Evolutionary conservation across 192 early-diverging fungal genomes (phyloP).

Genomic region (Pilaira anomala): DNA sequence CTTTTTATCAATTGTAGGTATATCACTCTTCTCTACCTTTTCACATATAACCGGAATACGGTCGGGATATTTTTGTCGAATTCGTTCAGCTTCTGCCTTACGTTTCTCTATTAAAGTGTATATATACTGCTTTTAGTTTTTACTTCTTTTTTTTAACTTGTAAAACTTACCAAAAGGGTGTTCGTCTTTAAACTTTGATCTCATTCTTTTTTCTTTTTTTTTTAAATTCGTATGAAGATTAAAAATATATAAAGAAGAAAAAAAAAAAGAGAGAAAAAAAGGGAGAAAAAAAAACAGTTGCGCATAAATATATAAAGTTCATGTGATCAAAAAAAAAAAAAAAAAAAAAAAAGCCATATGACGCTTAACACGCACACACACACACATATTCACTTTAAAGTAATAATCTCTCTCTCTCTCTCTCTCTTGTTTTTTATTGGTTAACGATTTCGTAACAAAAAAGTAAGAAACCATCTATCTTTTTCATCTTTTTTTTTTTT

Average conservation of each 20-base stretch:
- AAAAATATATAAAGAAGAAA: constrained; percentile 2
- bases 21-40: constrained; percentile 97
- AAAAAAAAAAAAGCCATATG: too few relatives aligned
- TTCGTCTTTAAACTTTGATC: constrained; percentile 96
- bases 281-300: too few relatives aligned
- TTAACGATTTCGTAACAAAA: neutral
- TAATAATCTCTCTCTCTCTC: too few relatives aligned
- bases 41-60: constrained; percentile 90
- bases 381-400: too few relatives aligned
- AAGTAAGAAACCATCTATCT: too few relatives aligned
- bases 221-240: constrained; percentile 8
- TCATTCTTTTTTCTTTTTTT: constrained; percentile 38
- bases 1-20: constrained; percentile 98
- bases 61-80: constrained; percentile 95
- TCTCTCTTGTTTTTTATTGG: neutral
- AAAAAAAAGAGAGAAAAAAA: constrained; percentile 6
- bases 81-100: constrained; percentile 94
- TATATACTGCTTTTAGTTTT: neutral
- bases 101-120: constrained; percentile 70
- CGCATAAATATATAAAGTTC: neutral
- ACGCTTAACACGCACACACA: neutral
- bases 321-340: neutral
- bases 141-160: neutral
- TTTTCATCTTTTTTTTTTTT: constrained; percentile 1
- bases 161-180: constrained; percentile 78